Conservation (phyloP, 371 early-diverging fungal species). For the Apophysomyces elegans region DNA sequence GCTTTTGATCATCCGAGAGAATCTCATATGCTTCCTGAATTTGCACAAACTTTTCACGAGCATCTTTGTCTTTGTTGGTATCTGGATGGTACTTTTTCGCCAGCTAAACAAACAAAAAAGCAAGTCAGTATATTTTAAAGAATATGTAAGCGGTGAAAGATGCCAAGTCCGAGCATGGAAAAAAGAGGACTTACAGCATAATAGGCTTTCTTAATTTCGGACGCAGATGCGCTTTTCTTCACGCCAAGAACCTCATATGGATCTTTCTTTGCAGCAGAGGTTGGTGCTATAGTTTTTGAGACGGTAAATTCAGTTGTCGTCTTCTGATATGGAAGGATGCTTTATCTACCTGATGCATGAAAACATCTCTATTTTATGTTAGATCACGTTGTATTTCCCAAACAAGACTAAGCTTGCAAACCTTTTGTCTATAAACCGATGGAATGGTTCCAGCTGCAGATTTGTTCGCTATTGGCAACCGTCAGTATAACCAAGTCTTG, state of each 20-base stretch:
- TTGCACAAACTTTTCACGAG: constrained; percentile 94
- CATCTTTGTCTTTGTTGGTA: constrained; percentile 87
- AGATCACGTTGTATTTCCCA: background rate
- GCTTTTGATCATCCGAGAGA: constrained; percentile 88
- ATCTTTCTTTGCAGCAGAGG: constrained; percentile 60
- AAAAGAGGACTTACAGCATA: constrained; percentile 62
- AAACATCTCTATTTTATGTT: constrained; percentile 25
- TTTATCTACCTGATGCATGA: constrained; percentile 34
- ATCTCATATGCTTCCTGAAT: constrained; percentile 97
- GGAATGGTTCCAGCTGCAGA: constrained; percentile 22
- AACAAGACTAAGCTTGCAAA: constrained; percentile 12
- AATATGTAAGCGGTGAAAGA: too few species aligned
- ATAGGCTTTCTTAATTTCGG: constrained; percentile 95
- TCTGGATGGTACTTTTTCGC: constrained; percentile 97
- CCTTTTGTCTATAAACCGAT: constrained; percentile 26
- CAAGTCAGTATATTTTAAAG: background rate
- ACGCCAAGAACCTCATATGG: constrained; percentile 87
- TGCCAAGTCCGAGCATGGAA: too few species aligned
- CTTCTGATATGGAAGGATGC: background rate
- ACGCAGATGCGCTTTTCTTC: constrained; percentile 69
- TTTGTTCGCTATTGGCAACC: background rate
- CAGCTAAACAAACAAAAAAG: constrained; percentile 46
- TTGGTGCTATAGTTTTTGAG: constrained; percentile 16
- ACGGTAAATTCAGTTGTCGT: background rate
- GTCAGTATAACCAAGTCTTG: background rate